A percentile compares a stretch with the other conserved stretches of the same genome.
phyloP scores from a whole-genome alignment of 352 stramenopile species.

The Phytophthora pisi region DNA sequence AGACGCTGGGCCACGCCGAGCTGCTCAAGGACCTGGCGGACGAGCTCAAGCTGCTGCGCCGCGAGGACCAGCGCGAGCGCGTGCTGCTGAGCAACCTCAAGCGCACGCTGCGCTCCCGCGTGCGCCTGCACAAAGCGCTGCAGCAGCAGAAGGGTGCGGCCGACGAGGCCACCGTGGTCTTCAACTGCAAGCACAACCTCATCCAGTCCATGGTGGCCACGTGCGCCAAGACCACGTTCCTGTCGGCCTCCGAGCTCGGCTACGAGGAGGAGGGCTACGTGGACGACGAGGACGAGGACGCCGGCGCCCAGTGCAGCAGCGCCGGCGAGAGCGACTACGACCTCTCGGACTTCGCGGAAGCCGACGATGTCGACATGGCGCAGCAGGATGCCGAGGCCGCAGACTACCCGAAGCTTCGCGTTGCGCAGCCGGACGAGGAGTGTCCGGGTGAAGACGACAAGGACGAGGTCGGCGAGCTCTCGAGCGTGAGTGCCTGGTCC shows the following conservation, averaged over 20 bases:
- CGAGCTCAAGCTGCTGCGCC: conserved; percentile 53
- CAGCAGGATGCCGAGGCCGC: not conserved
- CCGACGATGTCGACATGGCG: conserved; percentile 32
- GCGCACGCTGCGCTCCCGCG: conserved; percentile 46
- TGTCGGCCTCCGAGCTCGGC: conserved; percentile 15
- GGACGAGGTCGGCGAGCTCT: conserved; percentile 21
- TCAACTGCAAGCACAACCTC: conserved; percentile 63
- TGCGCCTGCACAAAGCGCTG: conserved; percentile 43
- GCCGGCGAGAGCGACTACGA: conserved; percentile 49
- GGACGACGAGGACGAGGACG: conserved; percentile 29
- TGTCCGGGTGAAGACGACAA: conserved; percentile 15
- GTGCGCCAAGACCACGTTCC: conserved; percentile 45
- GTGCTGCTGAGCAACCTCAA: conserved; percentile 53
- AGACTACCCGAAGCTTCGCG: conserved; percentile 26
- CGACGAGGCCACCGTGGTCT: conserved; percentile 53
- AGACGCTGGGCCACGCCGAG: conserved; percentile 55
- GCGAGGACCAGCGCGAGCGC: conserved; percentile 53
- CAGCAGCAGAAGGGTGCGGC: conserved; percentile 38
- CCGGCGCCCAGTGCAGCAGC: conserved; percentile 40
- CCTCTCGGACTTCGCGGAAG: conserved; percentile 37
- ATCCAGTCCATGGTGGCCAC: conserved; percentile 62
- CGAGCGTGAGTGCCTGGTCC: conserved; percentile 31
- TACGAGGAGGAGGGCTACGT: conserved; percentile 41
- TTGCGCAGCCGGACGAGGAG: conserved; percentile 10
- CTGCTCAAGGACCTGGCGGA: conserved; percentile 55